Evolutionary conservation across 352 stramenopile genomes (phyloP), one percentile per base, ranked within the genome.

Genomic region (Plasmopara muralis): DNA sequence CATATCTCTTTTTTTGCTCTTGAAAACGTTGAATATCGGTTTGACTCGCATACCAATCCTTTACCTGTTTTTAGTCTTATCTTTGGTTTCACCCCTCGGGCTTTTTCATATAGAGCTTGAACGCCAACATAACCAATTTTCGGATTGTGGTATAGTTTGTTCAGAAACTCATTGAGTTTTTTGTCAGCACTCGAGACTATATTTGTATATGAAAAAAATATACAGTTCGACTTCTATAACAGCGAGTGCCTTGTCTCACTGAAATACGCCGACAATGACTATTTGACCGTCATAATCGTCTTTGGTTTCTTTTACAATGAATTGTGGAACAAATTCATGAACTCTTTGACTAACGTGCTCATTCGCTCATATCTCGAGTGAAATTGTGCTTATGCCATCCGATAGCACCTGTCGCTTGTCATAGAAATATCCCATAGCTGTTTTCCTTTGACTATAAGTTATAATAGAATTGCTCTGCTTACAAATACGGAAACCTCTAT

Each of bases 171-270:
- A 12, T 35, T 4, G 1, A 35, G 1, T 3, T 3, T 1, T 25
- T 25, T 25, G 3, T 3, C 20, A 25, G 20, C 20, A 25, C 3
- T 25, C 20, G 2, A 5, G 18, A 6, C 38, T 43, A 9, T 43
- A 43, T 43, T 43, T 43, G 20, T 25, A 18, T n/a, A 43, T 28
- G 28, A 43, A 43, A 43, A 43, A 43, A 43, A 43, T 43, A n/a
- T 25, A 25, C 20, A 25, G 20, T 25, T 25, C 20, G 20, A 25
- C 20, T 25, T 25, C 20, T 25, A n/a, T 25, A 25, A 1, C 20
- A 25, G 20, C 20, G 20, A 25, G 20, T 25, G 20, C 20, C 20
- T 25, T 25, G 20, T 25, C 20, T 3, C 20, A 25, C 20, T 25
- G 3, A 25, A 25, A 25, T n/a, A n/a, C n/a, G n/a, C n/a, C n/a